Evolutionary conservation across 208 protist species (phyloP).

Genomic region (Trypanosoma platydactyli): DNA sequence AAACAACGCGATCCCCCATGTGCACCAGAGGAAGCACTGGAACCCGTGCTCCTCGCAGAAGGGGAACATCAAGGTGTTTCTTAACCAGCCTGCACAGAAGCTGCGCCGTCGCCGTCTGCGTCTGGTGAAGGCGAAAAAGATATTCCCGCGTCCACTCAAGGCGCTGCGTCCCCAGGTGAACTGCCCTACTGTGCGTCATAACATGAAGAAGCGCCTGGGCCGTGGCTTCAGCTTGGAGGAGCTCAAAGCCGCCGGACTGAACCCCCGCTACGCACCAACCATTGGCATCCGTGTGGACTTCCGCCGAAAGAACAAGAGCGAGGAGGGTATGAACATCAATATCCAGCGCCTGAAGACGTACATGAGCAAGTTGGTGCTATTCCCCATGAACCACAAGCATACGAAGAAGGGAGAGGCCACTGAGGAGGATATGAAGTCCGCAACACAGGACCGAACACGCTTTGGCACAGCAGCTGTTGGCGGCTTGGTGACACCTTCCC

Average conservation of each 20-base stretch:
- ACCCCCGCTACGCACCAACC: conserved; percentile 83
- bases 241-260: conserved; percentile 93
- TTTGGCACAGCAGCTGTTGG: conserved; percentile 74
- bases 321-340: conserved; percentile 94
- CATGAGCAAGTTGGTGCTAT: conserved; percentile 94
- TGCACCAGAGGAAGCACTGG: conserved; percentile 97
- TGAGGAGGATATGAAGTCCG: conserved; percentile 71
- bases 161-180: conserved; percentile 95
- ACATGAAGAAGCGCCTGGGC: conserved; percentile 95
- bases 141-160: conserved; percentile 96
- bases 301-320: conserved; percentile 94
- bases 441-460: conserved; percentile 72
- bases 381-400: conserved; percentile 90
- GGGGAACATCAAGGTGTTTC: conserved; percentile 89
- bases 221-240: conserved; percentile 97
- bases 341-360: conserved; percentile 97
- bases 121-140: conserved; percentile 85
- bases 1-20: conserved; percentile 96
- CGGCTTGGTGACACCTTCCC: conserved; percentile 44
- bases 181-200: conserved; percentile 94
- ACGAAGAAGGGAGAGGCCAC: conserved; percentile 75
- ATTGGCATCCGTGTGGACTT: conserved; percentile 97
- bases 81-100: conserved; percentile 91
- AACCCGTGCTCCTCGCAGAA: conserved; percentile 90
- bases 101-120: conserved; percentile 77